Evolutionary conservation across 108 stramenopile genomes (phyloP), one percentile per base, ranked within the genome.

Genomic region (Schizochytrium sp.): DNA sequence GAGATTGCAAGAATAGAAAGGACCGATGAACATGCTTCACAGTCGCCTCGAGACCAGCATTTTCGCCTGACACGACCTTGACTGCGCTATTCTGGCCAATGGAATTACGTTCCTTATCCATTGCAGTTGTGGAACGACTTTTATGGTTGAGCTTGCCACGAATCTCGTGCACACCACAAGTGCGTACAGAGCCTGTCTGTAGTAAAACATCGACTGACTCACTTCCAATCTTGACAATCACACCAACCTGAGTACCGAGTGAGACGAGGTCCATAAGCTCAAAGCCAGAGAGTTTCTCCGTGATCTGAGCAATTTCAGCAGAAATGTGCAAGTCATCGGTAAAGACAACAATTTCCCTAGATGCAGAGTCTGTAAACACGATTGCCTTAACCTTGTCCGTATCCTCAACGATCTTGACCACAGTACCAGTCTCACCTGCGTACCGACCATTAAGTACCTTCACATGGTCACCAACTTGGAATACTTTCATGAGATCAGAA

Each of bases 381-480:
- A 93, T 88, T n/a, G 88, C 56, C 53, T 89, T 90, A 45, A 42
- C 61, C 60, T 56, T 90, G 41, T 87, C 90, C 3, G 88, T 87
- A 28, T 93, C 92, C 4, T 72, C 91, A 13, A 13, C n/a, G 47
- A 97, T 94, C 44, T 95, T 95, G 15, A 97, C 96, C 41, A 99
- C 97, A 59, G 94, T 95, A 89, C 98, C 98, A 28, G 98, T 99
- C 90, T 98, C 97, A 87, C 97, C 97, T 42, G 96, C 94, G 91
- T 97, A 97, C 41, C 96, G 92, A 50, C 99, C 98, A 91, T 97
- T 97, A 55, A 95, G 96, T 19, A 99, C 97, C 91, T 98, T 97
- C 41, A 98, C 99, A 92, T 98, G 98, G 7, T 94, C 95, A 61
- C 98, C 99, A 15, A 97, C 94, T 76, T 96, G 93, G 91, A 99